Conservation (phyloP, 345 rosid species). For the Gossypium australe region DNA sequence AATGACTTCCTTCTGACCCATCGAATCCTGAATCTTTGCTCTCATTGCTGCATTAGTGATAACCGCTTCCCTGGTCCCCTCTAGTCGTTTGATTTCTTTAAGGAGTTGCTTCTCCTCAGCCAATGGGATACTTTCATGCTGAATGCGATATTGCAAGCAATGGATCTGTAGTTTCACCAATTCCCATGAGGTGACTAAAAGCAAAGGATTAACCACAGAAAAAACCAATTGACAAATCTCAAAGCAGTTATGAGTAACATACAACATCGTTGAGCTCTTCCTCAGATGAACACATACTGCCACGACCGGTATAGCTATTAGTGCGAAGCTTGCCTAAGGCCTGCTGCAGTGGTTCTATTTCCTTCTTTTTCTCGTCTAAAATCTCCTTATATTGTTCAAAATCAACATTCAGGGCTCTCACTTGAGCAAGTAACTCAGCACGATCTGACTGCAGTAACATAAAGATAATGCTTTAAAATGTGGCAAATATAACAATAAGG, state of each 20-base stretch:
- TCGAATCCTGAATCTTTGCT: conserved; percentile 76
- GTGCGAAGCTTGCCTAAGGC: conserved; percentile 74
- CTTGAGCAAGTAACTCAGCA: conserved; percentile 33
- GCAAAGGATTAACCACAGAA: conserved; percentile 10
- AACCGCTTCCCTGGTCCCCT: conserved; percentile 89
- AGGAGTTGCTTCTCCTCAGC: conserved; percentile 91
- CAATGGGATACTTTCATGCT: conserved; percentile 88
- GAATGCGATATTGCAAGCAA: conserved; percentile 73
- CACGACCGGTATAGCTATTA: conserved; percentile 36
- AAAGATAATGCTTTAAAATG: not conserved
- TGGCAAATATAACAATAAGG: not conserved
- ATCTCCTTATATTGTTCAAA: conserved; percentile 37
- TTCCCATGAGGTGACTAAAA: conserved; percentile 14
- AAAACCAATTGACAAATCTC: not conserved
- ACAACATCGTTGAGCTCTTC: conserved; percentile 78
- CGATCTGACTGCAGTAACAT: conserved; percentile 32
- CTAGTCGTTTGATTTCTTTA: conserved; percentile 83
- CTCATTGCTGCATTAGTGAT: conserved; percentile 74
- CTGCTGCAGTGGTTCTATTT: conserved; percentile 81
- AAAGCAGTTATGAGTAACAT: conserved; percentile 24
- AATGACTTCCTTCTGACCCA: conserved; percentile 69
- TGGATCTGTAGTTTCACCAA: conserved; percentile 52
- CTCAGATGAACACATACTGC: conserved; percentile 79
- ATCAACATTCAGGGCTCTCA: conserved; percentile 34
- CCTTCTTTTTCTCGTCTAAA: conserved; percentile 63